Evolutionary conservation across 345 rosid genomes (phyloP), one percentile per base, ranked within the genome.

Genomic region (Eucalyptus cladocalyx): DNA sequence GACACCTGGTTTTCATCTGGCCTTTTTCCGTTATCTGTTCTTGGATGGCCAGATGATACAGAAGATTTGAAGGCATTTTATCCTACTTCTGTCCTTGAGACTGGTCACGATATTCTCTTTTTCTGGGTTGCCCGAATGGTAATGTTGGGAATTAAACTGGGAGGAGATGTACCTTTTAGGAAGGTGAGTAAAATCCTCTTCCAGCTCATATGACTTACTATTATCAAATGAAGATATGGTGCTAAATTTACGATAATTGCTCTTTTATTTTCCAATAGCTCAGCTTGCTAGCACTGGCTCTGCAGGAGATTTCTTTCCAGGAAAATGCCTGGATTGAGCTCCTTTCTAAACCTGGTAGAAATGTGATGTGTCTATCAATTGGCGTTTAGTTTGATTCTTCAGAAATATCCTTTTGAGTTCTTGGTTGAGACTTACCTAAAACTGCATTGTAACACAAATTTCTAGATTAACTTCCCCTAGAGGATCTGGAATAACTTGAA

Each of bases 1-100:
- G 99, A 98, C 87, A 97, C 99, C n/a, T 98, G 99, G 99, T 98
- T 98, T 93, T 98, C 99, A 90, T 90, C 99, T 92, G 99, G 99
- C 80, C 93, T 96, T 90, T 96, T 94, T 90, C 99, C 99, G 16
- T 92, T 98, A 87, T 92, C 99, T 88, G 96, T 92, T 81, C 89
- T 98, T 91, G 99, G 99, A 87, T 98, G 99, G 99, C 99, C 99
- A 18, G 98, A 98, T 88, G 93, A 96, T 85, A 97, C 99, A 7
- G 96, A 93, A n/a, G 99, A 98, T 93, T 89, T 98, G 86, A 95
- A 93, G 92, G 91, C 93, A 49, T 98, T 98, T 91, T 97, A 98
- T 92, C 99, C 99, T 32, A 97, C 99, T 60, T 96, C 99, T 42
- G 94, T 98, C 54, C 96, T 97, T 86, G 99, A 98, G 93, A 98